A percentile compares a stretch with the other conserved stretches of the same genome.
Evolutionary conservation across 148 eudicot genomes (phyloP).

Genomic region (Euryodendron excelsum): DNA sequence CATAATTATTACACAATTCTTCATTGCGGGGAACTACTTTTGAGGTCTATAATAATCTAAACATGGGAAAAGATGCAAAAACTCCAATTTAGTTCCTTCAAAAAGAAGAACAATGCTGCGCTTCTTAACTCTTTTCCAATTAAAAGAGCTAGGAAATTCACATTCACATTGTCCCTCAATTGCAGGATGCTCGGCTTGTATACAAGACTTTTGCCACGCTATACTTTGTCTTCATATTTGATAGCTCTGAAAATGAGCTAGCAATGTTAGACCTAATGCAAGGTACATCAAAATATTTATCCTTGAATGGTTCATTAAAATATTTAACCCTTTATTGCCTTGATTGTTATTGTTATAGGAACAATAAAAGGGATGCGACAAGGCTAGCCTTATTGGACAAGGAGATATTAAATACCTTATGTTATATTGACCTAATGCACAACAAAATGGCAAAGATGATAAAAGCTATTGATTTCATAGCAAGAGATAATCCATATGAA

Average conservation of each 20-base stretch:
- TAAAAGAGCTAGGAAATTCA: not conserved
- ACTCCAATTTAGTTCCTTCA: not conserved
- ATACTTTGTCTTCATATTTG: slow-evolving; percentile 80
- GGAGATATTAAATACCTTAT: too few species aligned
- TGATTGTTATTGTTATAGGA: too few species aligned
- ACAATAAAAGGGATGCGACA: too few species aligned
- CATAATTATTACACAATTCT: not conserved
- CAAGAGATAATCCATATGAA: too few species aligned
- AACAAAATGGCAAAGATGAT: too few species aligned
- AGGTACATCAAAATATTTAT: slow-evolving; percentile 59
- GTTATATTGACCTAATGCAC: too few species aligned
- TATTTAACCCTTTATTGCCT: too few species aligned
- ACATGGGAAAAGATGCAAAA: not conserved
- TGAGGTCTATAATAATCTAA: not conserved
- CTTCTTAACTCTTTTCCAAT: not conserved
- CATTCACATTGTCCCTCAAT: slow-evolving; percentile 6
- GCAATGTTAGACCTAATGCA: slow-evolving; percentile 96
- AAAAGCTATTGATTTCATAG: too few species aligned
- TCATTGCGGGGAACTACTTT: not conserved
- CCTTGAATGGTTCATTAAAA: too few species aligned
- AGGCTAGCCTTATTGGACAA: too few species aligned
- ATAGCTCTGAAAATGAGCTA: slow-evolving; percentile 83
- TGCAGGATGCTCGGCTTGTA: slow-evolving; percentile 86
- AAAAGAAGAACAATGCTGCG: not conserved
- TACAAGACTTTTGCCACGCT: slow-evolving; percentile 89